Evolutionary conservation across 768 basidiomycete species (phyloP), one percentile per base, ranked within the genome.

Genomic region (Plicaturopsis crispa): DNA sequence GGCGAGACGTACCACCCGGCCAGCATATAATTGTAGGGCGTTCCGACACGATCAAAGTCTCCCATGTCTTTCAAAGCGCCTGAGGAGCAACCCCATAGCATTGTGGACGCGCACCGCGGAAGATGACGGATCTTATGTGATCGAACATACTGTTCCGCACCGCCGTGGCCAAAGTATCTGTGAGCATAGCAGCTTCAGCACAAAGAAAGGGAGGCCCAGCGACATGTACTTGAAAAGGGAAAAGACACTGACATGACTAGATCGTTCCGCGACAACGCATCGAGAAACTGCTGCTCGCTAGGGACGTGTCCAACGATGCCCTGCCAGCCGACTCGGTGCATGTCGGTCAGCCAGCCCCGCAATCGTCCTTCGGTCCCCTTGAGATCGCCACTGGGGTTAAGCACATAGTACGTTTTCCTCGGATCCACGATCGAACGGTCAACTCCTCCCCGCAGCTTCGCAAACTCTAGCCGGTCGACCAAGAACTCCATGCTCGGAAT

Each of bases 81-180:
- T 0, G 93, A 97, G 0, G 96, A 99, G 66, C 96, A 99, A 1
- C 96, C 96, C 96, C 94, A 99, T 3, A 99, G 73, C 89, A 98
- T 92, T 1, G 87, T 85, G 11, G 84, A 83, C 5, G 96, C 93
- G 54, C 96, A 98, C n/a, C 72, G 69, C 1, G 75, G 72, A 23
- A 98, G 67, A 42, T 82, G 74, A 6, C 88, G 72, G 38, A 99
- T 77, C 50, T 82, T 85, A 55, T 87, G 83, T 2, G 91, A 88
- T 3, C 88, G 82, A 5, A 88, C 70, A 51, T 94, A 99, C 49
- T 98, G 94, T 53, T 97, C 93, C 1, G 79, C 93, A 5, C 93
- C 93, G 2, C 91, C 91, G 50, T 99, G 96, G 11, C 96, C 96
- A 52, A 98, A 96, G 60, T 97, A 99, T 8, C 94, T 98, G 47